phyloP scores from a whole-genome alignment of 2,329 filamentous ascomycete genomes.

The Akanthomyces dipterigenus region DNA sequence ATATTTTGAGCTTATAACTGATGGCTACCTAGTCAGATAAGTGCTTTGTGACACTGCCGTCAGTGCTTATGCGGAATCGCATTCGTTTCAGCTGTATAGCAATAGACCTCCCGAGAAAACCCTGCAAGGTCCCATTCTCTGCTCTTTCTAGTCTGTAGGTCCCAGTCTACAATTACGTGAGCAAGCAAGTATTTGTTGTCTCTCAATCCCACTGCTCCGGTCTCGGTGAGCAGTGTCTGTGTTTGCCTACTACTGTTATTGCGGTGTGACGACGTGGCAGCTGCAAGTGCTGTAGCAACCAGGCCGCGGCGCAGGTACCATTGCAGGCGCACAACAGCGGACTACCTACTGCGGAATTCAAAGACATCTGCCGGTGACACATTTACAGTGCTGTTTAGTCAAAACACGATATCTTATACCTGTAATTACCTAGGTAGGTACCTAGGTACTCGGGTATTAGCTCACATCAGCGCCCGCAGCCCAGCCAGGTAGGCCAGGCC shows the following conservation, averaged over 20 bases:
- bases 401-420: background rate
- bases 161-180: no score
- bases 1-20: no score
- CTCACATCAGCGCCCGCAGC: background rate
- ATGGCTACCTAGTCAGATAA: no score
- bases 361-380: background rate
- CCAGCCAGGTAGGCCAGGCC: background rate
- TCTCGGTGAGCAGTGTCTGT: background rate
- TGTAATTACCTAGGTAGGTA: no score
- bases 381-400: background rate
- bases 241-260: slow-evolving; percentile 6
- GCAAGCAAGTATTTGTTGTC: no score
- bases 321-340: background rate
- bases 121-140: no score
- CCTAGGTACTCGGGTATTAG: no score
- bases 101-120: no score
- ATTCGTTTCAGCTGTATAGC: no score
- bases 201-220: background rate
- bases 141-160: no score
- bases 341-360: background rate
- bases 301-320: background rate
- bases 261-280: background rate
- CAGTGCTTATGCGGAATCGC: no score
- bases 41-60: no score
- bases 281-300: slow-evolving; percentile 3